Conservation (phyloP, 148 eudicot genomes). For the Camellia granthamiana region DNA sequence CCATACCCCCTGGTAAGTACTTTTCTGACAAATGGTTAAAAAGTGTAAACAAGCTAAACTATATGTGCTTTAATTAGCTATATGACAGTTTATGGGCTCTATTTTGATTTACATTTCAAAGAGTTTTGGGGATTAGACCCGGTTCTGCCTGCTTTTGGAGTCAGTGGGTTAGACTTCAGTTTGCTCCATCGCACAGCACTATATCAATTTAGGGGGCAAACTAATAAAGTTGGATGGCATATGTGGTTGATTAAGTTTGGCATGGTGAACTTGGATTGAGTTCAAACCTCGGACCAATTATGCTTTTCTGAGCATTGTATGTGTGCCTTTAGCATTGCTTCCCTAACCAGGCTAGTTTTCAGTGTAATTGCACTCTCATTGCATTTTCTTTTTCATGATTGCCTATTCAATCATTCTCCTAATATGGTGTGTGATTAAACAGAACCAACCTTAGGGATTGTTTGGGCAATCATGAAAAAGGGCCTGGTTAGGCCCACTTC, state of each 20-base stretch:
- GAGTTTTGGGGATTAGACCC: not conserved
- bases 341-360: not conserved
- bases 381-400: not conserved
- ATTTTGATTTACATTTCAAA: not conserved
- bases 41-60: not conserved
- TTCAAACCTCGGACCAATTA: not conserved
- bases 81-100: not conserved
- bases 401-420: not conserved
- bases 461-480: not conserved
- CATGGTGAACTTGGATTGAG: not conserved
- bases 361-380: not conserved
- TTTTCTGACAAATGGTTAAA: not conserved
- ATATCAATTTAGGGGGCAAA: not conserved
- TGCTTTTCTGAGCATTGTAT: not conserved
- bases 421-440: not conserved
- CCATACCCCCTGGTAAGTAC: constrained; percentile 68
- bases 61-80: not conserved
- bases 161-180: not conserved
- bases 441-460: not conserved
- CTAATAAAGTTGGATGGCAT: not conserved
- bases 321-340: not conserved
- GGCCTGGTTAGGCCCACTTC: no score
- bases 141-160: not conserved
- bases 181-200: not conserved
- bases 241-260: not conserved